Evolutionary conservation across 192 early-diverging fungal genomes (phyloP).

Genomic region (Phycomyces nitens): DNA sequence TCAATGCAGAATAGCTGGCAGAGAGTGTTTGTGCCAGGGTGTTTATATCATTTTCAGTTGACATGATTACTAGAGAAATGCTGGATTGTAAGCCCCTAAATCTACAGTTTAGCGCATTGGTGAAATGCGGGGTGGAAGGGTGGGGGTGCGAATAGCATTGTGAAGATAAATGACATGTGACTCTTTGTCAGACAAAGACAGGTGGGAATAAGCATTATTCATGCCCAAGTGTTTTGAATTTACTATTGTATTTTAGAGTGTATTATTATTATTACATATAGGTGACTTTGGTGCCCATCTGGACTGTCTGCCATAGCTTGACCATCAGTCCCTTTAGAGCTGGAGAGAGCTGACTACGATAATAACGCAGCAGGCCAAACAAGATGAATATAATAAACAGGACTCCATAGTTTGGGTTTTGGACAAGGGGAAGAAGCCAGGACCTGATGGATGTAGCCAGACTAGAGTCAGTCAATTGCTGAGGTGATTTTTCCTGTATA

Average conservation of each 20-base stretch:
- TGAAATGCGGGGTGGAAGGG: too few species aligned
- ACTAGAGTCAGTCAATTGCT: not conserved
- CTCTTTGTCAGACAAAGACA: not conserved
- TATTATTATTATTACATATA: conserved; percentile 26
- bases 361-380: conserved; percentile 12
- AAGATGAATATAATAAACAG: conserved; percentile 19
- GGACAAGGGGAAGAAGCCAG: conserved; percentile 5
- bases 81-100: too few species aligned
- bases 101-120: too few species aligned
- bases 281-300: conserved; percentile 41
- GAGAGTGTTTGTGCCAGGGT: conserved; percentile 9
- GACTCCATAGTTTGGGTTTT: conserved; percentile 4
- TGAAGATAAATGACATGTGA: not conserved
- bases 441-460: conserved; percentile 11
- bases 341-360: conserved; percentile 5
- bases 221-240: not conserved
- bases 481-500: not conserved
- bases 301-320: conserved; percentile 36
- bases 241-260: not conserved
- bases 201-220: not conserved
- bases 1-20: conserved; percentile 12
- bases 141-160: too few species aligned
- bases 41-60: conserved; percentile 17
- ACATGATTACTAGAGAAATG: not conserved
- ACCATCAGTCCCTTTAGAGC: conserved; percentile 8